Conservation (phyloP, 1,284 basidiomycete species). For the Microbotryum scabiosae region DNA sequence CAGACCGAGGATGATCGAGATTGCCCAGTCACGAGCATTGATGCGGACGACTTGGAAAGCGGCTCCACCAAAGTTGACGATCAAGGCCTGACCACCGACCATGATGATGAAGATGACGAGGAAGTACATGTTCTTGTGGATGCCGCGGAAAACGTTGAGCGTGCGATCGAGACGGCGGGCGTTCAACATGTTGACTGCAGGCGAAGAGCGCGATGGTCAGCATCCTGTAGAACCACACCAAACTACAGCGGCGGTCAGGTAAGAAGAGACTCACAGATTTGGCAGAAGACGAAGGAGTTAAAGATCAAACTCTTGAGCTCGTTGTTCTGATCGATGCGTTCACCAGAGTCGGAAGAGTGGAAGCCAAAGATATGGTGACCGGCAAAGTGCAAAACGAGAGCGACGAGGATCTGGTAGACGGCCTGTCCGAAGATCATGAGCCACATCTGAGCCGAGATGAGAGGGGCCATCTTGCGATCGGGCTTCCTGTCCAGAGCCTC, state of each 20-base stretch:
- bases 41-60: slow-evolving; percentile 85
- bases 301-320: slow-evolving; percentile 81
- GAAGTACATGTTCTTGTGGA: slow-evolving; percentile 76
- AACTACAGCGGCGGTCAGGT: slow-evolving; percentile 4
- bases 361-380: slow-evolving; percentile 58
- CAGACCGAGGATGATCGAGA: slow-evolving; percentile 76
- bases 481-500: slow-evolving; percentile 77
- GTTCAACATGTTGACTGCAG: slow-evolving; percentile 70
- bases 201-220: background rate
- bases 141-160: slow-evolving; percentile 82
- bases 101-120: slow-evolving; percentile 77
- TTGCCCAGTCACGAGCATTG: slow-evolving; percentile 79
- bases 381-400: slow-evolving; percentile 81
- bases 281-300: slow-evolving; percentile 94
- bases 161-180: slow-evolving; percentile 74
- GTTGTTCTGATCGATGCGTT: slow-evolving; percentile 44
- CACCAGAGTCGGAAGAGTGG: slow-evolving; percentile 42
- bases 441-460: slow-evolving; percentile 70
- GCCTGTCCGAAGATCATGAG: slow-evolving; percentile 81
- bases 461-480: slow-evolving; percentile 73
- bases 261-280: slow-evolving; percentile 53
- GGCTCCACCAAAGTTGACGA: slow-evolving; percentile 82
- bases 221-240: background rate
- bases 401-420: slow-evolving; percentile 73
- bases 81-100: slow-evolving; percentile 75